Percentiles rank a stretch among this genome's conserved stretches.
Evolutionary conservation across 2,329 filamentous ascomycete genomes (phyloP).

Genomic region (Fusarium metavorans): DNA sequence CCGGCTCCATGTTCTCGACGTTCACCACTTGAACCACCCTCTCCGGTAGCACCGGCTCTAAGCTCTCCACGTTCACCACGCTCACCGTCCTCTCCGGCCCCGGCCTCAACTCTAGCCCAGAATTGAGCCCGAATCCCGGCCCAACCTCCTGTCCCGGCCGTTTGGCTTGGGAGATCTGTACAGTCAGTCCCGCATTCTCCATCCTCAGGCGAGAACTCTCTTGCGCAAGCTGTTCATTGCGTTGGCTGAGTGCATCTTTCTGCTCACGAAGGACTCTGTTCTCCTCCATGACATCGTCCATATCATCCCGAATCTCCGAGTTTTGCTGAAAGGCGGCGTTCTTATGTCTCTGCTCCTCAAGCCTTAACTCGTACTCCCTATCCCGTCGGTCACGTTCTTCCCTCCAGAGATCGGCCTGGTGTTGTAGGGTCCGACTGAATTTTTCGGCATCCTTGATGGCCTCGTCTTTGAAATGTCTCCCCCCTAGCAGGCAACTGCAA

Average conservation of each 20-base stretch:
- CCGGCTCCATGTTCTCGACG: neutral
- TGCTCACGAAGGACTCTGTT: neutral
- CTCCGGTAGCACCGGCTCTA: neutral
- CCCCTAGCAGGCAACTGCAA: neutral
- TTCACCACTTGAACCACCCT: no score
- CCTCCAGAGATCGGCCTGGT: neutral
- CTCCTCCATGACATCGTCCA: neutral
- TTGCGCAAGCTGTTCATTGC: neutral
- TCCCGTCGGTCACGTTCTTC: neutral
- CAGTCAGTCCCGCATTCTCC: neutral
- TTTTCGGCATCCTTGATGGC: neutral
- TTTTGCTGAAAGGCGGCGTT: neutral
- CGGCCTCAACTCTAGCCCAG: neutral
- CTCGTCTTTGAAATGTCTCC: neutral
- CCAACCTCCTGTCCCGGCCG: neutral
- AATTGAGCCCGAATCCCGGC: neutral
- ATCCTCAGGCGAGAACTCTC: neutral
- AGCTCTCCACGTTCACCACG: neutral
- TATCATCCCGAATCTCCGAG: neutral
- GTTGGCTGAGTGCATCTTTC: neutral
- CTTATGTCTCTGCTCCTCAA: neutral
- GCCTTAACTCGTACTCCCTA: neutral
- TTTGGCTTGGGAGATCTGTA: neutral
- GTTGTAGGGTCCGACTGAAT: neutral
- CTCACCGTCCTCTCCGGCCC: neutral